Conservation (phyloP, 106 monocot species). For the Cymbidium sinense region DNA sequence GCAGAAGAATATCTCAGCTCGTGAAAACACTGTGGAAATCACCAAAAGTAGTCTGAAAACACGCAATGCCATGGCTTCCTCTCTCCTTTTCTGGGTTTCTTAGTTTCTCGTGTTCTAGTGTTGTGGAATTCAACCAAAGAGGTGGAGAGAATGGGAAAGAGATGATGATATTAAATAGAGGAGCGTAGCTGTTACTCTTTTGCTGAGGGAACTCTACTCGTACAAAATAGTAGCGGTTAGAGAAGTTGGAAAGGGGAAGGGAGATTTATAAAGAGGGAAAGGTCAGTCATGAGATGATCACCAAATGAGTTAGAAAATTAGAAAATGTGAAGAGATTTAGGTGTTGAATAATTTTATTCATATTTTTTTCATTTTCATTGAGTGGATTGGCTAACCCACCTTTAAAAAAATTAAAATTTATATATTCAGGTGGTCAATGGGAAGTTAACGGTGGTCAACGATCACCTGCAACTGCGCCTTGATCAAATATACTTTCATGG, state of each 20-base stretch:
- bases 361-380: neutral
- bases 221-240: neutral
- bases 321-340: neutral
- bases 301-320: neutral
- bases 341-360: neutral
- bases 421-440: neutral
- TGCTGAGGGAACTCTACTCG: neutral
- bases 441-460: neutral
- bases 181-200: neutral
- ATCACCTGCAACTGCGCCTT: too few species aligned
- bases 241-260: slow-evolving; percentile 8
- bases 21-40: neutral
- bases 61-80: neutral
- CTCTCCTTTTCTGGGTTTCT: neutral
- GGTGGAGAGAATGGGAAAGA: neutral
- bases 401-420: neutral
- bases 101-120: neutral
- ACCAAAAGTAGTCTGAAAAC: neutral
- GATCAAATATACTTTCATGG: neutral
- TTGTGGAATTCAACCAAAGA: neutral
- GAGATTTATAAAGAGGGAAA: slow-evolving; percentile 4
- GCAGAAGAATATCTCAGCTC: neutral
- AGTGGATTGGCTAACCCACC: neutral
- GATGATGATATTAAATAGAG: neutral
- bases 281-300: neutral